Evolutionary conservation across 2,329 filamentous ascomycete genomes (phyloP).

Genomic region (Colletotrichum nymphaeae): DNA sequence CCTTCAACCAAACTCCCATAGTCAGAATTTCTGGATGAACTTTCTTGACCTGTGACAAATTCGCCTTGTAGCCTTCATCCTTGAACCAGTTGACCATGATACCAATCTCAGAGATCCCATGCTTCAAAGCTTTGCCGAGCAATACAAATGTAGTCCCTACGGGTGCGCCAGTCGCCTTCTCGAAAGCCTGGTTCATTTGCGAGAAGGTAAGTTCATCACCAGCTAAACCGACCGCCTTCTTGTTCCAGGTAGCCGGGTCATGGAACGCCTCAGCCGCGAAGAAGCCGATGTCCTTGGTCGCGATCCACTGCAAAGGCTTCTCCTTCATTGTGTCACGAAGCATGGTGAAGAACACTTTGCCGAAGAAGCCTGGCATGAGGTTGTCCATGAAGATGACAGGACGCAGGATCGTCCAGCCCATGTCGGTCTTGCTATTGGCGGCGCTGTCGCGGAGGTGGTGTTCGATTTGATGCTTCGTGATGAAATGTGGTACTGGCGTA

Average conservation of each 20-base stretch:
- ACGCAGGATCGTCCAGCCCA: conserved; percentile 72
- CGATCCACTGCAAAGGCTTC: conserved; percentile 53
- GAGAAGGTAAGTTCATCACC: conserved; percentile 56
- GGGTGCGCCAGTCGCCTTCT: neutral
- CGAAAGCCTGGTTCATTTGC: neutral
- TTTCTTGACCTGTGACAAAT: conserved; percentile 1
- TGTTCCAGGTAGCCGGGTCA: conserved; percentile 45
- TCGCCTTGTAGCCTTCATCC: conserved; percentile 13
- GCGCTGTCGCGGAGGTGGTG: conserved; percentile 64
- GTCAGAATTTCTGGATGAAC: conserved; percentile 2
- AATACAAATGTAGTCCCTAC: neutral
- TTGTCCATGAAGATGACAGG: conserved; percentile 74
- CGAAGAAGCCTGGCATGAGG: conserved; percentile 45
- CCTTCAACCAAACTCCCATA: conserved; percentile 14
- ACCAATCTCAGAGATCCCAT: neutral
- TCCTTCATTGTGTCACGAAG: conserved; percentile 39
- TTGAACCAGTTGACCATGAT: conserved; percentile 23
- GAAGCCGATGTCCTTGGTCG: conserved; percentile 56
- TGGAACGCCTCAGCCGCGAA: conserved; percentile 57
- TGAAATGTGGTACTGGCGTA: conserved; percentile 71
- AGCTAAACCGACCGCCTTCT: conserved; percentile 51
- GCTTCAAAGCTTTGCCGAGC: conserved; percentile 9
- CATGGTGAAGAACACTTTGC: conserved; percentile 48
- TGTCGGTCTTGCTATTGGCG: conserved; percentile 48
- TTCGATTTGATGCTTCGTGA: conserved; percentile 71